These are phyloP conservation scores for Kuraishia borneana DNA, from an alignment of 805 yeast species.

Conservation along the genomic window DNA sequence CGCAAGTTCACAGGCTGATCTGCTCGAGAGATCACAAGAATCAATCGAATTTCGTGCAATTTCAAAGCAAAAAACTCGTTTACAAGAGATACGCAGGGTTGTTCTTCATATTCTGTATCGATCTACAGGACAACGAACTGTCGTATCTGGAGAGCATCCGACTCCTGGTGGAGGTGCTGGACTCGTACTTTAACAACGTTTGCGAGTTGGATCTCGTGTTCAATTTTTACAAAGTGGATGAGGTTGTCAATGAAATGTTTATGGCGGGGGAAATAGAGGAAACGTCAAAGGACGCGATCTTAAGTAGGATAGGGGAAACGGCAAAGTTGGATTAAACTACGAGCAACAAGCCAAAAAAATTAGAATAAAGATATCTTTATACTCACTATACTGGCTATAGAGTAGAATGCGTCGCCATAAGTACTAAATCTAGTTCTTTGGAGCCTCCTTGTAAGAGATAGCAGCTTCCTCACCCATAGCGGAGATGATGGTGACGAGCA, in stretches of 20 bases:
- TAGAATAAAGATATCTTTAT: too few species aligned
- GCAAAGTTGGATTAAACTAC: slow-evolving; percentile 59
- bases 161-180: slow-evolving; percentile 79
- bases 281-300: slow-evolving; percentile 57
- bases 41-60: slow-evolving; percentile 36
- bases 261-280: slow-evolving; percentile 88
- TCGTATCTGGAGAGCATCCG: slow-evolving; percentile 78
- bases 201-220: slow-evolving; percentile 91
- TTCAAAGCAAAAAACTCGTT: slow-evolving; percentile 56
- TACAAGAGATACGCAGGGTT: slow-evolving; percentile 89
- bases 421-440: slow-evolving; percentile 45
- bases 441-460: slow-evolving; percentile 97
- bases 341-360: too few species aligned
- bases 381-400: too few species aligned
- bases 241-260: slow-evolving; percentile 77
- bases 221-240: slow-evolving; percentile 77
- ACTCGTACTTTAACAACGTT: slow-evolving; percentile 77
- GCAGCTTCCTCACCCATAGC: slow-evolving; percentile 99
- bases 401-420: not conserved
- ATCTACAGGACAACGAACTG: slow-evolving; percentile 70
- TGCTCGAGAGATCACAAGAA: slow-evolving; percentile 76
- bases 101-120: slow-evolving; percentile 78
- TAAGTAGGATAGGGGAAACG: slow-evolving; percentile 52
- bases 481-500: slow-evolving; percentile 90
- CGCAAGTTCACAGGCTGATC: slow-evolving; percentile 68